Evolutionary conservation across 225 moss, liverwort and hornwort species (phyloP).

Genomic region (Physcomitrellopsis africana): DNA sequence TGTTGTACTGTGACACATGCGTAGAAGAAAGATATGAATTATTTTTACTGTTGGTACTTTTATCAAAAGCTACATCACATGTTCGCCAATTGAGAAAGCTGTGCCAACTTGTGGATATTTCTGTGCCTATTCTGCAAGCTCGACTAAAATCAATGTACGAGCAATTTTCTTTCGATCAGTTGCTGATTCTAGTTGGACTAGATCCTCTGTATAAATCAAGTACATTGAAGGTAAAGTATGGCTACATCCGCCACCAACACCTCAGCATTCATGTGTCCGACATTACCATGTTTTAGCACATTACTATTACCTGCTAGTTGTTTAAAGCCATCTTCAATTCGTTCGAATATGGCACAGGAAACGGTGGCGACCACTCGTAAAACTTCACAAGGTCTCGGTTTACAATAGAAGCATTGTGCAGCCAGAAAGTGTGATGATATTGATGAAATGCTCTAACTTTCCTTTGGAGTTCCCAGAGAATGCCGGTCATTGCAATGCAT

Average conservation of each 20-base stretch:
- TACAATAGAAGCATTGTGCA: conserved; percentile 55
- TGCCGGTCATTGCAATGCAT: conserved; percentile 68
- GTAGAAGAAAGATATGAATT: background rate
- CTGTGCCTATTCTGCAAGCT: background rate
- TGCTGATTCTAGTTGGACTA: background rate
- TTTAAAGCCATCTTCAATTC: background rate
- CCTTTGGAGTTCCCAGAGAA: conserved; percentile 75
- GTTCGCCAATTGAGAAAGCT: background rate
- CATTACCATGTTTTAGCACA: no score
- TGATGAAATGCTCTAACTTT: conserved; percentile 72
- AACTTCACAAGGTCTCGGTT: conserved; percentile 47
- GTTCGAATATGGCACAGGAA: conserved; percentile 40
- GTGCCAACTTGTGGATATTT: background rate
- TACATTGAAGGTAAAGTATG: background rate
- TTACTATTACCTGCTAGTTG: background rate
- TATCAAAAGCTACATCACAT: background rate
- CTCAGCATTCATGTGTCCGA: no score
- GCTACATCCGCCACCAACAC: background rate
- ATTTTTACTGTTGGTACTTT: background rate
- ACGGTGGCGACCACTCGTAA: conserved; percentile 48
- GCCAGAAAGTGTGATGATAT: conserved; percentile 59
- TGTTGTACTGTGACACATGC: background rate
- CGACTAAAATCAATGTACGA: background rate
- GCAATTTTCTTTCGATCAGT: background rate
- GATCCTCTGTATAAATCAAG: background rate